Base-by-base conservation (phyloP, 1,139 yeast genomes). In the Sugiyamaella sp. region DNA sequence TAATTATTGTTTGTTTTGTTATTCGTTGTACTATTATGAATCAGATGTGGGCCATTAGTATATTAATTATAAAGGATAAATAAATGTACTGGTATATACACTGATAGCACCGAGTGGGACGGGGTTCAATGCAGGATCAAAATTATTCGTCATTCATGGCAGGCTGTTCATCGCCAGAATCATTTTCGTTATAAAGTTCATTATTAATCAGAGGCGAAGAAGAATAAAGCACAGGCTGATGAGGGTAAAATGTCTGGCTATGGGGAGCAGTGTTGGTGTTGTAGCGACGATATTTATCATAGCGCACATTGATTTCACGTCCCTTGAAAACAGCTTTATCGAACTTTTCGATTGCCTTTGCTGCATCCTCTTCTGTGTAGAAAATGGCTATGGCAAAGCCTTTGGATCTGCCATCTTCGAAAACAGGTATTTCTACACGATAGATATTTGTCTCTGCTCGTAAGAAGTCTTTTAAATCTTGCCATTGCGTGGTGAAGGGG, bases 311-410 rank as follows among this genome's bases (percentile, higher is more conserved):
- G 45, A 85, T 71, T 20, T 73, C 71, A 27, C 90, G 73, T 1
- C 88, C 87, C 62, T 81, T 80, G 61, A 84, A 82, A 24, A 69
- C 74, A 4, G 68, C 65, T 32, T 80, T 79, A 63, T 85, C 79
- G 63, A 83, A 80, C 54, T 66, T 59, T 51, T 71, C 67, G 43
- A 85, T 82, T 4, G 85, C 74, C 51, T 70, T 70, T 24, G 74
- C 75, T 10, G 87, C 82, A n/a, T 79, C 79, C 24, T 71, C 73
- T 46, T 71, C 71, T 51, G 78, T 68, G 10, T 74, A 75, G 25
- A 85, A 83, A 8, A 80, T 75, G 0, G 84, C 87, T 33, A 85
- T 80, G 1, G 89, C 90, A 71, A 81, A 84, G 2, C 91, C 90
- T 61, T 83, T 77, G 29, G 78, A 69, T 54, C 66, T 66, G 21